Evolutionary conservation across 306 rosid species (phyloP).

Genomic region (Cicer arietinum): DNA sequence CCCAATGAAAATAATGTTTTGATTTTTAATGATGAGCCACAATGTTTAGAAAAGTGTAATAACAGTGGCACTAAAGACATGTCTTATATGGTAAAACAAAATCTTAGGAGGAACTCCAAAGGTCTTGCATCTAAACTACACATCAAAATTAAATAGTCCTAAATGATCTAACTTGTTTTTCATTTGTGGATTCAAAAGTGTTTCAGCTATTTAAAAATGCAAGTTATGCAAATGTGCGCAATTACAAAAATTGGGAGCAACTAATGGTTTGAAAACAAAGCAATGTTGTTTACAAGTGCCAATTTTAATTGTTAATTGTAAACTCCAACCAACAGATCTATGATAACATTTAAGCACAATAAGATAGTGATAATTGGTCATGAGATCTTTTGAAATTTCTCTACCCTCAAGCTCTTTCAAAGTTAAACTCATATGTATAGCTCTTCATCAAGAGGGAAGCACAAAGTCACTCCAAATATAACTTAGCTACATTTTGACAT

Average conservation of each 20-base stretch:
- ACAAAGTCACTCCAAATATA: slow-evolving; percentile 27
- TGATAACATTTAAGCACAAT: slow-evolving; percentile 1
- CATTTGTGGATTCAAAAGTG: slow-evolving; percentile 15
- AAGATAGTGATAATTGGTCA: slow-evolving; percentile 21
- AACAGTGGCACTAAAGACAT: slow-evolving; percentile 5
- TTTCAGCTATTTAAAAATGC: slow-evolving; percentile 27
- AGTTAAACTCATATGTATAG: slow-evolving; percentile 10
- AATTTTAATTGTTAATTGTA: slow-evolving; percentile 29
- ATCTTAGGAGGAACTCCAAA: slow-evolving; percentile 19
- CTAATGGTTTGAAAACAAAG: slow-evolving; percentile 13
- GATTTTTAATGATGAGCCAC: slow-evolving; percentile 2
- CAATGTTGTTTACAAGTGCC: slow-evolving; percentile 10
- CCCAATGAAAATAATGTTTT: background rate
- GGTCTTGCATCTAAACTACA: slow-evolving; percentile 4
- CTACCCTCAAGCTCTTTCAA: slow-evolving; percentile 16
- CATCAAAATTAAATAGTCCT: background rate
- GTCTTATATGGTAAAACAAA: slow-evolving; percentile 21
- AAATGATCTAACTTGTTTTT: slow-evolving; percentile 23
- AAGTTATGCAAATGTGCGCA: slow-evolving; percentile 25
- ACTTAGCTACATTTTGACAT: slow-evolving; percentile 2
- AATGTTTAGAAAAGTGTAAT: slow-evolving; percentile 5
- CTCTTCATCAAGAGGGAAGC: slow-evolving; percentile 20
- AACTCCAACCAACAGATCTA: slow-evolving; percentile 9
- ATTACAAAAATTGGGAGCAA: slow-evolving; percentile 26
- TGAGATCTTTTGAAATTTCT: slow-evolving; percentile 16